Evolutionary conservation across 352 stramenopile genomes (phyloP), one percentile per base, ranked within the genome.

Genomic region (Phytophthora tentaculata): DNA sequence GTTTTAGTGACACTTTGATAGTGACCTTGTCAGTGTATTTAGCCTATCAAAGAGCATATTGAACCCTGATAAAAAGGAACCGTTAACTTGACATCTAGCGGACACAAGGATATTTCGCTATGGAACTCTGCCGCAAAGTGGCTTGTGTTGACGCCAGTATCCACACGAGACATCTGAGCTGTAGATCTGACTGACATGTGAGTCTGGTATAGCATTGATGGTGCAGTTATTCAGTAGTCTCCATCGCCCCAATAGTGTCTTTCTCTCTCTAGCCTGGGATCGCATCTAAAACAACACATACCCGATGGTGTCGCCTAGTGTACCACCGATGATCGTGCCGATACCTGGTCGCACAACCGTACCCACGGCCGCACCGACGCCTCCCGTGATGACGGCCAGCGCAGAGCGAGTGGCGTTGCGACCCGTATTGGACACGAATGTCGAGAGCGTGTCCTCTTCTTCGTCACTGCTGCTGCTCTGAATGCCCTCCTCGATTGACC

Each of bases 251-350:
- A 20, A 44, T 29, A 43, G 51, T 65, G 13, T 51, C 53, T 57
- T 32, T 32, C 28, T 32, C 24, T 43, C 14, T 29, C 41, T 43
- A 56, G 22, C 29, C 32, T 23, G 28, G 41, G 17, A 45, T 54
- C 20, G 26, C 23, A 16, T 73, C 55, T 70, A 72, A 64, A 90
- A 88, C 58, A 94, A 62, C 51, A 91, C 73, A 78, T 95, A 95
- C 17, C 71, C 85, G 64, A 94, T 80, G n/a, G 85, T 85, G 61
- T 95, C 88, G 39, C 88, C 88, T 20, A 95, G 65, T 54, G 81
- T 90, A 24, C 84, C 85, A 26, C 88, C 88, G 61, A 95, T 81
- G 43, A 94, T 74, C 45, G 88, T 95, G 71, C 88, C 88, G 12
- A 91, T 72, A 41, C 88, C 88, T 52, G 88, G 88, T 39, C 84